phyloP scores from a whole-genome alignment of 148 eudicot genomes.

The Euryodendron excelsum region DNA sequence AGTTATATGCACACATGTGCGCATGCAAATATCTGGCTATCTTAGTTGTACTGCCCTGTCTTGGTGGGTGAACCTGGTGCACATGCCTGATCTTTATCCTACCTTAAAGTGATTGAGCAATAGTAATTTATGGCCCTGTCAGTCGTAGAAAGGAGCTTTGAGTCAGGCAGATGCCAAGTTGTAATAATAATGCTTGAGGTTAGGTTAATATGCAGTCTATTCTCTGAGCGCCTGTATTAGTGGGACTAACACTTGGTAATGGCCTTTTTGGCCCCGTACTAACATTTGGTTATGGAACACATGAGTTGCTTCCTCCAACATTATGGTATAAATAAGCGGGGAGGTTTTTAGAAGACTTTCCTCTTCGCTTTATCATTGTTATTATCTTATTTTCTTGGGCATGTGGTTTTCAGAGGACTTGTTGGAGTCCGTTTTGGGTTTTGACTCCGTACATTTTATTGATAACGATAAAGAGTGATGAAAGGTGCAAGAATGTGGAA shows the following conservation, averaged over 20 bases:
- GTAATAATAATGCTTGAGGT: background rate
- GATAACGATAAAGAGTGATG: background rate
- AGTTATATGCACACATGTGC: background rate
- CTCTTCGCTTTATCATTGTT: background rate
- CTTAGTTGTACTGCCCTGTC: background rate
- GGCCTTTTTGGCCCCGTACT: background rate
- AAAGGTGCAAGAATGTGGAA: background rate
- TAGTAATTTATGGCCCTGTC: background rate
- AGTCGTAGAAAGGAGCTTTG: background rate
- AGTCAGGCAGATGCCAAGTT: background rate
- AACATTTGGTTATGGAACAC: background rate
- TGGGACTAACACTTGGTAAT: background rate
- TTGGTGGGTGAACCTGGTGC: background rate
- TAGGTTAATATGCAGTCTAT: background rate
- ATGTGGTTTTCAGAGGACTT: background rate
- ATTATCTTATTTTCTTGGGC: background rate
- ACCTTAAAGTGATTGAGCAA: background rate
- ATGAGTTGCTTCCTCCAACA: background rate
- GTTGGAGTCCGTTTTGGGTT: background rate
- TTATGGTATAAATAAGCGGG: background rate
- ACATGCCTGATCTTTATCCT: background rate
- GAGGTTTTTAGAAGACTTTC: background rate
- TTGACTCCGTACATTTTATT: background rate
- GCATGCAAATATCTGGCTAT: background rate
- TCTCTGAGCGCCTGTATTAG: too few species aligned